These are phyloP conservation scores for Ceratobasidium papillatum DNA, from an alignment of 1,284 basidiomycete genomes.

Conservation along the genomic window DNA sequence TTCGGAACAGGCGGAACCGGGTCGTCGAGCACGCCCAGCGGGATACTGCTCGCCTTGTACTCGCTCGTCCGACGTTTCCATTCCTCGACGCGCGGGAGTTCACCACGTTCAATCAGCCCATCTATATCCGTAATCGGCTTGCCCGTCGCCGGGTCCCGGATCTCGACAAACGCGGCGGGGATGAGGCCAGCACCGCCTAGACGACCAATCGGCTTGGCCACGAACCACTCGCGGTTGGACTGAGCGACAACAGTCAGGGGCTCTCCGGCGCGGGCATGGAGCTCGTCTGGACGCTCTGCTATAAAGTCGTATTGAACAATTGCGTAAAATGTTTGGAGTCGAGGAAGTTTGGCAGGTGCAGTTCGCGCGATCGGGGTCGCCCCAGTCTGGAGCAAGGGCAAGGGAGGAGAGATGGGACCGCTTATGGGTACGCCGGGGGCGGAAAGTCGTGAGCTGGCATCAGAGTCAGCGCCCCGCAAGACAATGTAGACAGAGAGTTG, in stretches of 20 bases:
- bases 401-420: conserved; percentile 46
- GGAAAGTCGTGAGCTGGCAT: conserved; percentile 43
- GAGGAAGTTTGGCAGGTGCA: conserved; percentile 49
- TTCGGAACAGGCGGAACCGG: conserved; percentile 51
- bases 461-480: conserved; percentile 5
- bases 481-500: background rate
- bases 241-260: conserved; percentile 91
- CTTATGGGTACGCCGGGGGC: conserved; percentile 47
- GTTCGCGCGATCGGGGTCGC: conserved; percentile 25
- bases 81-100: conserved; percentile 93
- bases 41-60: conserved; percentile 96
- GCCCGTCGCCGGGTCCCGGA: conserved; percentile 90
- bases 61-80: conserved; percentile 96
- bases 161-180: conserved; percentile 95
- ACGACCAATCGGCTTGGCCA: conserved; percentile 92
- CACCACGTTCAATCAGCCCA: conserved; percentile 81
- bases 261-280: conserved; percentile 94
- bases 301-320: conserved; percentile 95
- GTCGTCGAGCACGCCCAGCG: conserved; percentile 89
- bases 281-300: conserved; percentile 95
- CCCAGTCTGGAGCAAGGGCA: conserved; percentile 41
- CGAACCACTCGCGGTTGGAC: conserved; percentile 90
- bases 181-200: conserved; percentile 96
- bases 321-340: conserved; percentile 82
- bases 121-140: conserved; percentile 70